Percentiles rank a stretch among this genome's conserved stretches.
These are phyloP conservation scores for Penicillium rolfsii DNA, from an alignment of 2,329 filamentous ascomycete species.

Conservation along the genomic window DNA sequence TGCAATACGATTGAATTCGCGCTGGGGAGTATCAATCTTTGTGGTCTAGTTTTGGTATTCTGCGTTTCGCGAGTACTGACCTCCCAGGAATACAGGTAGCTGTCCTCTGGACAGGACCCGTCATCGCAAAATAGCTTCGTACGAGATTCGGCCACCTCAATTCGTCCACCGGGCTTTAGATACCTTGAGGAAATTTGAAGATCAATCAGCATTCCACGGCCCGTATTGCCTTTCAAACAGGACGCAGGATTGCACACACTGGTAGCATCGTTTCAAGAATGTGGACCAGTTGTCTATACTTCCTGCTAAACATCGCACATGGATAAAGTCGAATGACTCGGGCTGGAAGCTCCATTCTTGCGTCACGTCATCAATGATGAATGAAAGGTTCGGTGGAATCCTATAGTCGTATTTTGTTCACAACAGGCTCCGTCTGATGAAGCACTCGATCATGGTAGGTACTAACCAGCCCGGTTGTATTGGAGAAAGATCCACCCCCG, in stretches of 20 bases:
- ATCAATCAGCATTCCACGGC: background rate
- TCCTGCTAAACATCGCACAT: conserved; percentile 29
- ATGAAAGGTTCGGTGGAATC: conserved; percentile 37
- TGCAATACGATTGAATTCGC: conserved; percentile 25
- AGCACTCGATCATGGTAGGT: background rate
- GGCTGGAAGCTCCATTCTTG: conserved; percentile 30
- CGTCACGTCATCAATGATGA: conserved; percentile 37
- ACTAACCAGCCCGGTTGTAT: conserved; percentile 50
- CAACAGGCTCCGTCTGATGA: background rate
- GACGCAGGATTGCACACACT: conserved; percentile 14
- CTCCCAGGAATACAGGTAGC: conserved; percentile 17
- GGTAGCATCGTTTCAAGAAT: conserved; percentile 26
- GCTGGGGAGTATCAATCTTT: background rate
- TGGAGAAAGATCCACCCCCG: conserved; percentile 54
- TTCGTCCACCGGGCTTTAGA: conserved; percentile 36
- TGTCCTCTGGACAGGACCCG: conserved; percentile 25
- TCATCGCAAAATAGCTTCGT: conserved; percentile 32
- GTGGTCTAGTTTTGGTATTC: too few species aligned
- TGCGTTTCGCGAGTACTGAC: background rate
- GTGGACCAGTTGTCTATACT: conserved; percentile 29
- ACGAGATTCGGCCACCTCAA: conserved; percentile 32
- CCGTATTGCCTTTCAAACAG: background rate
- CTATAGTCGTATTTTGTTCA: conserved; percentile 7
- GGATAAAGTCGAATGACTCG: conserved; percentile 37
- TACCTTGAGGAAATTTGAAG: conserved; percentile 19